These are phyloP conservation scores for Cladorrhinum samala DNA, from an alignment of 495 filamentous ascomycete genomes.

Conservation along the genomic window DNA sequence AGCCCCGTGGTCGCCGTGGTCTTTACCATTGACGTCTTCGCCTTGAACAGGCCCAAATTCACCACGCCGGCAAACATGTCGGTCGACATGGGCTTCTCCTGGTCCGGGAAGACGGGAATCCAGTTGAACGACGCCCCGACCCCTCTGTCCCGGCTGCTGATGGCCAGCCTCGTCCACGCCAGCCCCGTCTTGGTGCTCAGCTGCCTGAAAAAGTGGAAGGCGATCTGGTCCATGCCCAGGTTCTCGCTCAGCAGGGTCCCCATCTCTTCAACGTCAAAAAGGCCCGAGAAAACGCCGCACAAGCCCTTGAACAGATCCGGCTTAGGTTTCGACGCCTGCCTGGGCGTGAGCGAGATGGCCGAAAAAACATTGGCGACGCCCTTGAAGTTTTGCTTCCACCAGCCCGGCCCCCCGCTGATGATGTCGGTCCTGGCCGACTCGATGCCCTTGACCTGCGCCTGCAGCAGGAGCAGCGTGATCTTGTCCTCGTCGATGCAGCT, in stretches of 20 bases:
- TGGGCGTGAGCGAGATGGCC: constrained; percentile 16
- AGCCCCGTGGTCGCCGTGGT: constrained; percentile 11
- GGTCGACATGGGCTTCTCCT: constrained; percentile 11
- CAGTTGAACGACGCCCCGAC: background rate
- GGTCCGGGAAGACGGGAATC: constrained; percentile 7
- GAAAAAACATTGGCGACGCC: constrained; percentile 25
- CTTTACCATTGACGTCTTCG: background rate
- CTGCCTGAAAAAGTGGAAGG: constrained; percentile 17
- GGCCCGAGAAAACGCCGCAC: background rate
- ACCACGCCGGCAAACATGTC: constrained; percentile 18
- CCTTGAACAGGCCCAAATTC: constrained; percentile 12
- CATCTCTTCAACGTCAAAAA: background rate
- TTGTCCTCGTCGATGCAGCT: constrained; percentile 4
- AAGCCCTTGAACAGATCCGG: background rate
- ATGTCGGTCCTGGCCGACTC: constrained; percentile 18
- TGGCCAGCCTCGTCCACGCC: constrained; percentile 20
- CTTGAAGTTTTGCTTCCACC: constrained; percentile 22
- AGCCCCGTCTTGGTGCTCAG: constrained; percentile 17
- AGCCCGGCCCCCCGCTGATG: constrained; percentile 19
- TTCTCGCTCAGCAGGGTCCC: no score
- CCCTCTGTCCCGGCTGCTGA: constrained; percentile 14
- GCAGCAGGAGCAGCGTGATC: constrained; percentile 2
- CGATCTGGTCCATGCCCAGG: background rate
- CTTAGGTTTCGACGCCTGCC: background rate
- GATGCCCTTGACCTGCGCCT: constrained; percentile 20